Evolutionary conservation across 1,284 basidiomycete genomes (phyloP).

Genomic region (Trametes sp.): DNA sequence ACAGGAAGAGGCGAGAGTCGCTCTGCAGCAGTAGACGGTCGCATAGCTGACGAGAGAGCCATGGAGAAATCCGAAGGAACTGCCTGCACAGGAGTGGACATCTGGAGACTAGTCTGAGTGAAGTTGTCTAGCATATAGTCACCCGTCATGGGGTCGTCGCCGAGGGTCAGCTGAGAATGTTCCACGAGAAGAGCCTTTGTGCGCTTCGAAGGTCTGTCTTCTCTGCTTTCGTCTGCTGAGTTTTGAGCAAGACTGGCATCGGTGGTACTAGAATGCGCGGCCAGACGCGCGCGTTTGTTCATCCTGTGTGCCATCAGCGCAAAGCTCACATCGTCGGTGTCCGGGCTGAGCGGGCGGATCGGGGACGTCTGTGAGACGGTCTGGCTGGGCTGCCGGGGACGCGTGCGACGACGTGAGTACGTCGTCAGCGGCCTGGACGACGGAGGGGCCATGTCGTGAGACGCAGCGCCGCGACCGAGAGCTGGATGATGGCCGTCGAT

Average conservation of each 20-base stretch:
- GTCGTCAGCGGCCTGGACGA: constrained; percentile 36
- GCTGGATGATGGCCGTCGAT: constrained; percentile 15
- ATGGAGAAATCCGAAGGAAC: constrained; percentile 31
- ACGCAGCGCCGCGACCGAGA: constrained; percentile 1
- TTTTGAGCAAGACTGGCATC: background rate
- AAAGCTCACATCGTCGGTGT: constrained; percentile 46
- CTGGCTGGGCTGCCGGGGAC: constrained; percentile 11
- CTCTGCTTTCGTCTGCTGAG: constrained; percentile 12
- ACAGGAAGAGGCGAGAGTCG: constrained; percentile 52
- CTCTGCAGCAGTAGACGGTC: constrained; percentile 36
- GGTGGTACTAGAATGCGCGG: constrained; percentile 31
- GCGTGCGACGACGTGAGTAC: constrained; percentile 34
- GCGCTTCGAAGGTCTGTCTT: constrained; percentile 33
- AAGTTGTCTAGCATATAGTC: constrained; percentile 30
- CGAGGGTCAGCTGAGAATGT: constrained; percentile 8
- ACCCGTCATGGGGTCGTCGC: constrained; percentile 2
- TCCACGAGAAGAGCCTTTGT: constrained; percentile 22
- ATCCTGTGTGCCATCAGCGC: constrained; percentile 56
- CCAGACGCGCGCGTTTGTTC: constrained; percentile 55
- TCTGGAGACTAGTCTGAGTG: constrained; percentile 18
- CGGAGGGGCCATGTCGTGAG: constrained; percentile 20
- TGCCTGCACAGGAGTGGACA: constrained; percentile 31
- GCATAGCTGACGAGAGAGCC: constrained; percentile 21
- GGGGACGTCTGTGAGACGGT: constrained; percentile 43
- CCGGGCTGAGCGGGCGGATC: constrained; percentile 42